phyloP scores from a whole-genome alignment of 2,329 filamentous ascomycete genomes.

The Colletotrichum echinochloae region DNA sequence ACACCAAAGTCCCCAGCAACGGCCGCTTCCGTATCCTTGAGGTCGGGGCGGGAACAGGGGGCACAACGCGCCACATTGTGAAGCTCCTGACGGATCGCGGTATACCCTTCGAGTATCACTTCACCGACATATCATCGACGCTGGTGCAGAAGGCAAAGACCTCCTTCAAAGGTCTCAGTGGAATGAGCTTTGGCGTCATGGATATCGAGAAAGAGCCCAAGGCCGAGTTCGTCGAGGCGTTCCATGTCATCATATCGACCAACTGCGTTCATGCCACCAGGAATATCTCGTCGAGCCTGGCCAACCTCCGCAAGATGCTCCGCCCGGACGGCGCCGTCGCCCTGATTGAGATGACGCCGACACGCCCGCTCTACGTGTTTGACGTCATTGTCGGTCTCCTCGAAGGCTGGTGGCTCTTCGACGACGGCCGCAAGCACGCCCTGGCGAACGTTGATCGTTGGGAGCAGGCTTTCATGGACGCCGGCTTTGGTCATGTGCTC shows the following conservation, averaged over 20 bases:
- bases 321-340: conserved; percentile 47
- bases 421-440: conserved; percentile 46
- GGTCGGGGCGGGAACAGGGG: conserved; percentile 58
- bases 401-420: conserved; percentile 52
- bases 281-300: neutral
- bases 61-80: conserved; percentile 52
- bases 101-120: conserved; percentile 53
- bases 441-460: conserved; percentile 42
- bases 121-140: conserved; percentile 56
- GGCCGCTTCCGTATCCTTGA: conserved; percentile 54
- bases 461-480: conserved; percentile 41
- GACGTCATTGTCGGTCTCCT: conserved; percentile 51
- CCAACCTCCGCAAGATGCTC: conserved; percentile 44
- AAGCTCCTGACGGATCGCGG: conserved; percentile 42
- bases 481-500: conserved; percentile 44
- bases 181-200: conserved; percentile 46
- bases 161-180: conserved; percentile 42
- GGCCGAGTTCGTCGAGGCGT: conserved; percentile 38
- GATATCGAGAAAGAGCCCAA: conserved; percentile 47
- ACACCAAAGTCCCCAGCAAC: neutral
- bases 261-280: conserved; percentile 51
- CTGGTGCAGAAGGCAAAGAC: conserved; percentile 47
- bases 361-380: conserved; percentile 44
- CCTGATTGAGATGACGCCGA: conserved; percentile 48
- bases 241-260: conserved; percentile 50